phyloP scores from a whole-genome alignment of 805 yeast genomes.

The Zygosaccharomyces siamensis region DNA sequence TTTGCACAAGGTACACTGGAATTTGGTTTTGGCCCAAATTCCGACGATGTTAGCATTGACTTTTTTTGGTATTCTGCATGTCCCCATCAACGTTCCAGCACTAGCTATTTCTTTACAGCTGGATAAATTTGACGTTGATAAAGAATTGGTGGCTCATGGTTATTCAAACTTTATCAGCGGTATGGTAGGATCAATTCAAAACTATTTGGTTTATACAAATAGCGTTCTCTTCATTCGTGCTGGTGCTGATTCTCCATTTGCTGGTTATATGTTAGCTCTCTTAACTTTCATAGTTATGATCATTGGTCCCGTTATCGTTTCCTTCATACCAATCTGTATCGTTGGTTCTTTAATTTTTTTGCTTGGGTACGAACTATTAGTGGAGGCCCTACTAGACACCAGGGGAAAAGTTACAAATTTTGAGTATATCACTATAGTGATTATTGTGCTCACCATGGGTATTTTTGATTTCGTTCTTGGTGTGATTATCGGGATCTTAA shows the following conservation, averaged over 20 bases:
- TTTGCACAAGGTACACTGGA: conserved; percentile 70
- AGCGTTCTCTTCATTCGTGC: conserved; percentile 87
- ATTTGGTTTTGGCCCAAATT: conserved; percentile 55
- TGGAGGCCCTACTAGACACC: conserved; percentile 84
- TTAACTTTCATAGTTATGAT: conserved; percentile 80
- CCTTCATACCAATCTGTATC: conserved; percentile 90
- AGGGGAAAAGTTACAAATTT: conserved; percentile 65
- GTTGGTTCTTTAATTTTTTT: conserved; percentile 90
- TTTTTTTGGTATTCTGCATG: conserved; percentile 92
- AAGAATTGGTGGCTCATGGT: conserved; percentile 94
- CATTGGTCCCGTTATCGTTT: conserved; percentile 88
- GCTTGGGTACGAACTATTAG: conserved; percentile 82
- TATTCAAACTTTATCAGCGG: conserved; percentile 85
- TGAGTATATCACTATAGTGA: conserved; percentile 79
- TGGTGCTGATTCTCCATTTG: conserved; percentile 85
- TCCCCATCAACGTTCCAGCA: conserved; percentile 97
- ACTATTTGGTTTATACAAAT: conserved; percentile 91
- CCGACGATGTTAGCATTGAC: conserved; percentile 96
- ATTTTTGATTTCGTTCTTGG: conserved; percentile 93
- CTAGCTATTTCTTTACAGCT: conserved; percentile 84
- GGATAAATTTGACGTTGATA: conserved; percentile 80
- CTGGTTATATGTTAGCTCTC: conserved; percentile 83
- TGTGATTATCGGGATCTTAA: conserved; percentile 78
- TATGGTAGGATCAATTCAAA: conserved; percentile 79
- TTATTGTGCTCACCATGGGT: conserved; percentile 93